phyloP scores from a whole-genome alignment of 495 filamentous ascomycete genomes.

The Tuber aestivum region DNA sequence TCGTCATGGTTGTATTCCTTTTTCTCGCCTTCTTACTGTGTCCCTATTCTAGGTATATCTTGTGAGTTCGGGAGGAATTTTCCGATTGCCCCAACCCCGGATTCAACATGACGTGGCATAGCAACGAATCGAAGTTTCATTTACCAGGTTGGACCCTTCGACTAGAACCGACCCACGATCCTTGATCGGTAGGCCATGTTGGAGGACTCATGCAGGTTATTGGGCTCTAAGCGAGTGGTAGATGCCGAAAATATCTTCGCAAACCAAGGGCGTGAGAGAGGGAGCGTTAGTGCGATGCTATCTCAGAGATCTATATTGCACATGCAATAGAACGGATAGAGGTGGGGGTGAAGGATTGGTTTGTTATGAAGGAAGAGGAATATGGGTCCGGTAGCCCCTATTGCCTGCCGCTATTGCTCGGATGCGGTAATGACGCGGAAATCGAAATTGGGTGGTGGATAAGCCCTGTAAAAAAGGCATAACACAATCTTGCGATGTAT shows the following conservation, averaged over 20 bases:
- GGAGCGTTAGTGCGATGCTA: not conserved
- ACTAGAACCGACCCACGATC: constrained; percentile 33
- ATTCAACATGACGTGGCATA: constrained; percentile 35
- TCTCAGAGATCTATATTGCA: constrained; percentile 2
- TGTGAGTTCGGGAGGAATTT: constrained; percentile 19
- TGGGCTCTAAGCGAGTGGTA: not conserved
- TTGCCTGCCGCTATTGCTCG: not conserved
- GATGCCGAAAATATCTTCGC: not conserved
- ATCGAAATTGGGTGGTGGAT: constrained; percentile 2
- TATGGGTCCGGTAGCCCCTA: not conserved
- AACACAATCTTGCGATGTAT: not conserved
- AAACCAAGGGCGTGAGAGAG: not conserved
- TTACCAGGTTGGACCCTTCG: constrained; percentile 26
- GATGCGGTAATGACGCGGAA: not conserved
- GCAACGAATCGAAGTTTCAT: constrained; percentile 27
- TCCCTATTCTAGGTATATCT: constrained; percentile 1
- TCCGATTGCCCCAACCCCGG: constrained; percentile 31
- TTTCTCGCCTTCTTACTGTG: constrained; percentile 1
- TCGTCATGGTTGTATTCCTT: not conserved
- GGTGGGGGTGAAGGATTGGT: not conserved
- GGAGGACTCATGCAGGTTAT: constrained; percentile 6
- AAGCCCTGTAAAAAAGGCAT: not conserved
- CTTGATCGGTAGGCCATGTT: constrained; percentile 27
- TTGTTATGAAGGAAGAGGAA: not conserved
- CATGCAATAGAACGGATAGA: constrained; percentile 6